These are phyloP conservation scores for Wickerhamomyces bovis DNA, from an alignment of 805 yeast species.

Conservation along the genomic window DNA sequence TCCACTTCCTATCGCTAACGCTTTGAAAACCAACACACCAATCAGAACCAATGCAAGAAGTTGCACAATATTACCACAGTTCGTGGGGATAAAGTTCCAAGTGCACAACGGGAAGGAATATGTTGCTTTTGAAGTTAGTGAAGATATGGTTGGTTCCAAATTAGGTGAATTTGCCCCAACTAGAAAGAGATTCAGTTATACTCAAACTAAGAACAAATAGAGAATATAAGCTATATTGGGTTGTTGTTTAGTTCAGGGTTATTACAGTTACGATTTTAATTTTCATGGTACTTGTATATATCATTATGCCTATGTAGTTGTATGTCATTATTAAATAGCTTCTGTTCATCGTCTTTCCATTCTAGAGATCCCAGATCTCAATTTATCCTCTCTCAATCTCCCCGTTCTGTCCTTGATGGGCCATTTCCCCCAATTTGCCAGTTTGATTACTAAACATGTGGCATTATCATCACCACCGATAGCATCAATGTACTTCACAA, in stretches of 20 bases:
- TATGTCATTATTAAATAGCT: neutral
- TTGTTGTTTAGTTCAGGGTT: too few relatives aligned
- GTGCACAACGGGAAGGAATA: constrained; percentile 95
- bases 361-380: constrained; percentile 35
- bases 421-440: constrained; percentile 95
- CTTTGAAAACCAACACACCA: constrained; percentile 73
- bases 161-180: constrained; percentile 95
- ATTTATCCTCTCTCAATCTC: constrained; percentile 62
- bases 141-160: constrained; percentile 95
- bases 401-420: constrained; percentile 82
- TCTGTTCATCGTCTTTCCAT: constrained; percentile 15
- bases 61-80: constrained; percentile 92
- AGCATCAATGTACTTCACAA: constrained; percentile 75
- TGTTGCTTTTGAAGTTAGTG: constrained; percentile 78
- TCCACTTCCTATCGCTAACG: constrained; percentile 88
- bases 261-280: constrained; percentile 8
- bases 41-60: constrained; percentile 94
- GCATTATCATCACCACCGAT: constrained; percentile 94
- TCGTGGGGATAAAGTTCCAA: constrained; percentile 90
- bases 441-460: constrained; percentile 75
- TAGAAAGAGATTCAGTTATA: constrained; percentile 79
- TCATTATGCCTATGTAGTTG: neutral
- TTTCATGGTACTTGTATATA: neutral
- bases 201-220: constrained; percentile 60
- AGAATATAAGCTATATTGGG: too few relatives aligned